Conservation (phyloP, 495 filamentous ascomycete species). For the Darksidea phi region DNA sequence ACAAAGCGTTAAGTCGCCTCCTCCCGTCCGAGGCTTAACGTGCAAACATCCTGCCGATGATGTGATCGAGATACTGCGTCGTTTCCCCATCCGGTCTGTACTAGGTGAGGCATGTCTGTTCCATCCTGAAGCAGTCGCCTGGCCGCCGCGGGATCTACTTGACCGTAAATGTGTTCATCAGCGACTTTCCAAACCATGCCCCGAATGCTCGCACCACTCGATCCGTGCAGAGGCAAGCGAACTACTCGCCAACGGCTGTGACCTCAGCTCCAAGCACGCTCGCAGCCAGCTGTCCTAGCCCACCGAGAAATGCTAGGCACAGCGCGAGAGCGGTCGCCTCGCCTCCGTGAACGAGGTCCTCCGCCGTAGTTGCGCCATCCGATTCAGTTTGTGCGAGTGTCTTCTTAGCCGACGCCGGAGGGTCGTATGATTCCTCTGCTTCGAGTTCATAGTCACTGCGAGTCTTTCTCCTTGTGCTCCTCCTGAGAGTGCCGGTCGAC, state of each 20-base stretch:
- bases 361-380: slow-evolving; percentile 8
- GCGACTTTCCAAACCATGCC: too few relatives aligned
- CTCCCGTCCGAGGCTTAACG: too few relatives aligned
- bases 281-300: slow-evolving; percentile 27
- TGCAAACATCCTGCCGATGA: too few relatives aligned
- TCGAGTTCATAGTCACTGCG: slow-evolving; percentile 22
- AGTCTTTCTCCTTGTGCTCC: slow-evolving; percentile 23
- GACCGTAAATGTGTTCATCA: too few relatives aligned
- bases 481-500: slow-evolving; percentile 6
- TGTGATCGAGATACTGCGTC: too few relatives aligned
- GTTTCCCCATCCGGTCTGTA: too few relatives aligned
- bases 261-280: slow-evolving; percentile 30
- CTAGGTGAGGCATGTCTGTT: too few relatives aligned
- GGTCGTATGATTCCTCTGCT: slow-evolving; percentile 26
- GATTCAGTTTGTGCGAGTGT: slow-evolving; percentile 26
- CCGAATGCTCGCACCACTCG: too few relatives aligned
- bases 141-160: too few relatives aligned
- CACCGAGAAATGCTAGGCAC: slow-evolving; percentile 21
- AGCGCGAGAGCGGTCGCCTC: slow-evolving; percentile 30
- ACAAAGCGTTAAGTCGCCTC: too few relatives aligned
- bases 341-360: slow-evolving; percentile 25
- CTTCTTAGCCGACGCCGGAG: neutral
- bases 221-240: neutral
- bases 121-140: too few relatives aligned
- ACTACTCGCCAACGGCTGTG: slow-evolving; percentile 1